Conservation (phyloP, 495 filamentous ascomycete genomes). For the Penicillium bovifimosum region DNA sequence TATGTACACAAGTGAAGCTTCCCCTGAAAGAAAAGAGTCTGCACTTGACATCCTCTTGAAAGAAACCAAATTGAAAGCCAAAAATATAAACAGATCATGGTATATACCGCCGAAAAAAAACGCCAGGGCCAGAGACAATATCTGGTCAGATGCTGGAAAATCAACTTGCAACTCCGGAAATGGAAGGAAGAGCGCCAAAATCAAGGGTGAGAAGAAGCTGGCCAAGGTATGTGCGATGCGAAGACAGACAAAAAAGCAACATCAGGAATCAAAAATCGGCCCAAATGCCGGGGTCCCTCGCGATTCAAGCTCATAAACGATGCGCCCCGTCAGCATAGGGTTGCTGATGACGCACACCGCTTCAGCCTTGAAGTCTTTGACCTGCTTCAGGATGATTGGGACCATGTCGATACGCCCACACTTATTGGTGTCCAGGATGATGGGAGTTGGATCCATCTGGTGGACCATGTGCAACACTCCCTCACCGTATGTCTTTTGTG, state of each 20-base stretch:
- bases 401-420: slow-evolving; percentile 49
- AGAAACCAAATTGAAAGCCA: neutral
- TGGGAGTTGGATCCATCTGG: slow-evolving; percentile 46
- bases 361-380: slow-evolving; percentile 56
- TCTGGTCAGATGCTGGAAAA: neutral
- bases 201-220: neutral
- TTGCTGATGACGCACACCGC: slow-evolving; percentile 76
- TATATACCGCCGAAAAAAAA: neutral
- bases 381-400: slow-evolving; percentile 52
- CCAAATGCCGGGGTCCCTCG: slow-evolving; percentile 68
- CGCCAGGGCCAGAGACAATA: neutral
- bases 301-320: slow-evolving; percentile 69
- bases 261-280: slow-evolving; percentile 74
- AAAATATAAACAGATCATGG: neutral
- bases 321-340: slow-evolving; percentile 60
- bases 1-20: neutral
- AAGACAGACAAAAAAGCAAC: neutral
- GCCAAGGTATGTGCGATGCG: neutral
- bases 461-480: slow-evolving; percentile 46
- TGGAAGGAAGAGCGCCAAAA: neutral
- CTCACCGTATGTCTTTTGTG: slow-evolving; percentile 49
- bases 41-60: neutral
- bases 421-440: slow-evolving; percentile 50
- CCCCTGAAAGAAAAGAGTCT: neutral
- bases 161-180: neutral